phyloP scores from a whole-genome alignment of 108 stramenopile species.

The Skeletonema tropicum region DNA sequence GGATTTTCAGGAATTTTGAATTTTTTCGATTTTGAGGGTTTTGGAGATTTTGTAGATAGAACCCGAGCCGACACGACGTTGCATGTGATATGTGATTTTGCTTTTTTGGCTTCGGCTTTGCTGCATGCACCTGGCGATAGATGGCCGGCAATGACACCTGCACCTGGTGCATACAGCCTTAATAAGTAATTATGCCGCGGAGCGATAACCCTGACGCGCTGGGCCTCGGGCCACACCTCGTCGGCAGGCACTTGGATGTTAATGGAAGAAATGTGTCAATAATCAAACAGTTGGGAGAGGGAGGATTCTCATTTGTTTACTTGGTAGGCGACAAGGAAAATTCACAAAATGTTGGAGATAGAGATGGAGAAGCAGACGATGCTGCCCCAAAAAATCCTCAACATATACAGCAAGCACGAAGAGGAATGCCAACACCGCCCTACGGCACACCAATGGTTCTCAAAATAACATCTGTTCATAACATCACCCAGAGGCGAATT shows the following conservation, averaged over 20 bases:
- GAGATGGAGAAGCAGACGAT: slow-evolving; percentile 28
- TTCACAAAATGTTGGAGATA: slow-evolving; percentile 34
- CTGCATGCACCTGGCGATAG: too few species aligned
- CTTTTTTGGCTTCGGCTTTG: too few species aligned
- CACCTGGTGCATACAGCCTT: too few species aligned
- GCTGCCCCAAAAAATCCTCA: slow-evolving; percentile 15
- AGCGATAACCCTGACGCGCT: slow-evolving; percentile 12
- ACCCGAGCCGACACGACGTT: too few species aligned
- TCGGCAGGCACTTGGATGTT: slow-evolving; percentile 70
- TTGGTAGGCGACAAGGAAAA: slow-evolving; percentile 62
- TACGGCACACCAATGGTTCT: slow-evolving; percentile 61
- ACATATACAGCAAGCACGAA: slow-evolving; percentile 25
- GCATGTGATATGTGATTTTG: too few species aligned
- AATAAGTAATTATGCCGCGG: slow-evolving; percentile 12
- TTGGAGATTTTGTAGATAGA: too few species aligned
- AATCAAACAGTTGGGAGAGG: slow-evolving; percentile 84
- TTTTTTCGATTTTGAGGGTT: too few species aligned
- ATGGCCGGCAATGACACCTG: too few species aligned
- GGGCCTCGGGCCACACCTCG: slow-evolving; percentile 71
- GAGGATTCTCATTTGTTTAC: slow-evolving; percentile 95
- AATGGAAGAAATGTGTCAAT: slow-evolving; percentile 54
- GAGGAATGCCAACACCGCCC: slow-evolving; percentile 9
- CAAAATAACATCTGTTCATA: slow-evolving; percentile 85
- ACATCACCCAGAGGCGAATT: slow-evolving; percentile 70
- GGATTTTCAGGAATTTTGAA: too few species aligned